phyloP scores from a whole-genome alignment of 495 filamentous ascomycete genomes.

The Aspergillus carlsbadensis region DNA sequence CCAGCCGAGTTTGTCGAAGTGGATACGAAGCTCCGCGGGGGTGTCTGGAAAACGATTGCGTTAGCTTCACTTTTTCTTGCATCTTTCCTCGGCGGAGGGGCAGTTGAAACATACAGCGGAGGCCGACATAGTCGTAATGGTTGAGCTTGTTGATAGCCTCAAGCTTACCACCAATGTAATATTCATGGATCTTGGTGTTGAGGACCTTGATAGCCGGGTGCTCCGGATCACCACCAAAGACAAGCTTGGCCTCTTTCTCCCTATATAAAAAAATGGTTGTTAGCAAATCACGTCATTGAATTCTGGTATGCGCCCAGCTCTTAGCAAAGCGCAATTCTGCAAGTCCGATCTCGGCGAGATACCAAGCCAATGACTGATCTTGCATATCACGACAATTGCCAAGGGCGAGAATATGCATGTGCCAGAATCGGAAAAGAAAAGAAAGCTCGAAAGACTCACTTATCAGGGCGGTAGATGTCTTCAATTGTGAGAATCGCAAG shows the following conservation, averaged over 20 bases:
- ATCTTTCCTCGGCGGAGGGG: slow-evolving; percentile 1
- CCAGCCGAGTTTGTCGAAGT: slow-evolving; percentile 99
- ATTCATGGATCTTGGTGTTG: slow-evolving; percentile 73
- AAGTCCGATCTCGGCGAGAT: neutral
- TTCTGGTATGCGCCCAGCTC: slow-evolving; percentile 18
- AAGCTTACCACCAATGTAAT: slow-evolving; percentile 92
- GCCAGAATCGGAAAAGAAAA: slow-evolving; percentile 7
- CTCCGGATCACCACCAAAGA: slow-evolving; percentile 91
- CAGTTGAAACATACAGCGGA: slow-evolving; percentile 68
- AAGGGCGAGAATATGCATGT: neutral
- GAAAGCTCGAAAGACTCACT: slow-evolving; percentile 56
- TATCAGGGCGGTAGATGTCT: slow-evolving; percentile 94
- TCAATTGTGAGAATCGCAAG: slow-evolving; percentile 94
- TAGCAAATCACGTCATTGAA: slow-evolving; percentile 31
- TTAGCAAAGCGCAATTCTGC: neutral
- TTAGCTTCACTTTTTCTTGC: slow-evolving; percentile 13
- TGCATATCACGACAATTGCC: neutral
- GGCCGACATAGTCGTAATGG: slow-evolving; percentile 98
- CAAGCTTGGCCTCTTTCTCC: slow-evolving; percentile 82
- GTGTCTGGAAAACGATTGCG: slow-evolving; percentile 59
- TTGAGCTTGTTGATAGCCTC: slow-evolving; percentile 91
- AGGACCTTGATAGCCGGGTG: slow-evolving; percentile 93
- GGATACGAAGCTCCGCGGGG: slow-evolving; percentile 87
- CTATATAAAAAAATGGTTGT: slow-evolving; percentile 48
- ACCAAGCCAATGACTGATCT: neutral